These are phyloP conservation scores for Wickerhamiella musiphila DNA, from an alignment of 805 yeast genomes.

Conservation along the genomic window DNA sequence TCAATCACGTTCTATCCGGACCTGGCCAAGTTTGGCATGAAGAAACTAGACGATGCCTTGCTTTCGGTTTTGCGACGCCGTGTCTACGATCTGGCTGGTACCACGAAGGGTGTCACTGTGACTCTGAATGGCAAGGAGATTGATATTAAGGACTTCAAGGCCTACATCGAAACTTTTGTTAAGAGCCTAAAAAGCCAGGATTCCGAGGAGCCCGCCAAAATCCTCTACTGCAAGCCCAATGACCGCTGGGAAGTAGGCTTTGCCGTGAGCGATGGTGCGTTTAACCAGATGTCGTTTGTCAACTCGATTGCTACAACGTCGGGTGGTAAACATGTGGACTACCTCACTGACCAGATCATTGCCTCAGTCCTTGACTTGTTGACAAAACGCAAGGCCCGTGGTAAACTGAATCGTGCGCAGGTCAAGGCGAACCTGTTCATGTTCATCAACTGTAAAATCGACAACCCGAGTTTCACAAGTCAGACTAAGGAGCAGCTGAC, in stretches of 20 bases:
- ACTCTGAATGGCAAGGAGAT: slow-evolving; percentile 58
- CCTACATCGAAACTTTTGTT: slow-evolving; percentile 77
- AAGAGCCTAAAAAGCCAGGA: slow-evolving; percentile 38
- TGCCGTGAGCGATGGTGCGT: slow-evolving; percentile 76
- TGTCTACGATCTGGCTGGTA: slow-evolving; percentile 89
- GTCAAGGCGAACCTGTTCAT: slow-evolving; percentile 78
- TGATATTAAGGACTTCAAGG: slow-evolving; percentile 58
- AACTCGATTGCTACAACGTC: slow-evolving; percentile 94
- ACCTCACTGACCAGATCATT: slow-evolving; percentile 69
- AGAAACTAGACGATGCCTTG: slow-evolving; percentile 62
- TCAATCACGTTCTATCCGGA: slow-evolving; percentile 82
- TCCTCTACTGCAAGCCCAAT: slow-evolving; percentile 64
- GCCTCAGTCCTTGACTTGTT: slow-evolving; percentile 55
- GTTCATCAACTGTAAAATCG: slow-evolving; percentile 80
- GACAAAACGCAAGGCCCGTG: slow-evolving; percentile 46
- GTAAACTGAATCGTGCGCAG: slow-evolving; percentile 73
- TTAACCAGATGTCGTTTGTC: slow-evolving; percentile 91
- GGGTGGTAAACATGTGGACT: slow-evolving; percentile 91
- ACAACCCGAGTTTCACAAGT: slow-evolving; percentile 93
- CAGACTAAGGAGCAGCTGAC: slow-evolving; percentile 95
- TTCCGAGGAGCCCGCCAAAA: slow-evolving; percentile 22
- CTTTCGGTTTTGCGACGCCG: slow-evolving; percentile 77
- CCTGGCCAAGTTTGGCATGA: slow-evolving; percentile 69
- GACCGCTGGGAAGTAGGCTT: slow-evolving; percentile 95
- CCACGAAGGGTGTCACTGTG: slow-evolving; percentile 68